Percentiles rank a stretch among this genome's conserved stretches.
These are phyloP conservation scores for Nakaseomyces kungkrabaensis DNA, from an alignment of 1,139 yeast genomes.

Conservation along the genomic window DNA sequence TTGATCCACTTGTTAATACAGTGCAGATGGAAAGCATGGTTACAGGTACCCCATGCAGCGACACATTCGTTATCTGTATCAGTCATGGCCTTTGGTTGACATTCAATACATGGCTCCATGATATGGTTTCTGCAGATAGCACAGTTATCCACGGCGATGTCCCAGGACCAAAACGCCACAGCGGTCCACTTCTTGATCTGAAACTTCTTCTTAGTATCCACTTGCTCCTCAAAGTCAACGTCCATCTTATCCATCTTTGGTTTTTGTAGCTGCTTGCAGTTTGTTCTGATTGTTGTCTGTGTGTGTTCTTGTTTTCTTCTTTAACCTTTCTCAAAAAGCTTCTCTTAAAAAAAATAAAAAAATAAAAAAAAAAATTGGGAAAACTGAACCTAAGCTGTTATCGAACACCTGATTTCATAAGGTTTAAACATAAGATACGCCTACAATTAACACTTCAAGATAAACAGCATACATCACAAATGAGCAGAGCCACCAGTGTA, in stretches of 20 bases:
- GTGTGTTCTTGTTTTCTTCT: slow-evolving; percentile 7
- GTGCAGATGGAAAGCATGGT: slow-evolving; percentile 50
- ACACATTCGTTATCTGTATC: slow-evolving; percentile 71
- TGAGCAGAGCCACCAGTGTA: slow-evolving; percentile 1
- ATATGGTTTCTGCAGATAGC: slow-evolving; percentile 97
- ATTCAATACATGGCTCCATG: slow-evolving; percentile 98
- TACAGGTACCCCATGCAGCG: slow-evolving; percentile 96
- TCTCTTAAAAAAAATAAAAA: no score
- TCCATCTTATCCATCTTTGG: slow-evolving; percentile 13
- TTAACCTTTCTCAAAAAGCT: no score
- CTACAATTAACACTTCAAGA: no score
- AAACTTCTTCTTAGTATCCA: slow-evolving; percentile 37
- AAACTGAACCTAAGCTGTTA: no score
- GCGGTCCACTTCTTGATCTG: slow-evolving; percentile 92
- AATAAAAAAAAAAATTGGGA: no score
- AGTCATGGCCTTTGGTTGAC: slow-evolving; percentile 75
- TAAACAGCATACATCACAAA: background rate
- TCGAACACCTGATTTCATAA: no score
- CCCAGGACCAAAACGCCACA: slow-evolving; percentile 99
- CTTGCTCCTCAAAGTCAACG: slow-evolving; percentile 12
- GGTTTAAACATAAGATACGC: no score
- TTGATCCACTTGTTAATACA: slow-evolving; percentile 94
- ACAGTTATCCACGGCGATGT: slow-evolving; percentile 89
- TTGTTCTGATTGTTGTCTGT: slow-evolving; percentile 3
- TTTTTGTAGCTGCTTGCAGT: background rate